These are phyloP conservation scores for Diaporthe sp. DNA, from an alignment of 2,329 filamentous ascomycete genomes.

Conservation along the genomic window DNA sequence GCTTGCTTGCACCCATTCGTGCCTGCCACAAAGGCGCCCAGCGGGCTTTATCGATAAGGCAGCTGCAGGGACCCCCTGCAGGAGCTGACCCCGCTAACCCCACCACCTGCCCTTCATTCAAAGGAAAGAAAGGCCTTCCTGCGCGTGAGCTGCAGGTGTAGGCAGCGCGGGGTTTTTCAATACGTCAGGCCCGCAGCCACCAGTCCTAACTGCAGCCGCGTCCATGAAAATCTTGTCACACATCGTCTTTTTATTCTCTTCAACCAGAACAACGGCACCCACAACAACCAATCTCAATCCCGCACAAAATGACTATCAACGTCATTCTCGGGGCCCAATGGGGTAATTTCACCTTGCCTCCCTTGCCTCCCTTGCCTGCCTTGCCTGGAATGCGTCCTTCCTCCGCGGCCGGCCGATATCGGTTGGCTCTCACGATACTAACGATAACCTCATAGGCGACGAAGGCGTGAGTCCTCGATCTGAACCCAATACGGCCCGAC, in stretches of 20 bases:
- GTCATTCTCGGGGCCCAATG: slow-evolving; percentile 28
- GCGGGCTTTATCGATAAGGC: no score
- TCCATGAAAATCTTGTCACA: slow-evolving; percentile 2
- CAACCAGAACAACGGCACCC: slow-evolving; percentile 12
- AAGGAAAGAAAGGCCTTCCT: no score
- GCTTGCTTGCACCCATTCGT: no score
- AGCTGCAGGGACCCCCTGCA: no score
- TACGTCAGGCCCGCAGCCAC: neutral
- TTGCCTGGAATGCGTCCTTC: slow-evolving; percentile 1
- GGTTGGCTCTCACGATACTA: slow-evolving; percentile 23
- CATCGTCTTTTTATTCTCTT: slow-evolving; percentile 21
- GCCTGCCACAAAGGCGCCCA: no score
- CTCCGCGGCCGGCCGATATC: slow-evolving; percentile 14
- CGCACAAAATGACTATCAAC: slow-evolving; percentile 13
- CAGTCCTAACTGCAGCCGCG: slow-evolving; percentile 3
- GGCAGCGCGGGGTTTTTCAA: neutral
- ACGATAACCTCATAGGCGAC: slow-evolving; percentile 18
- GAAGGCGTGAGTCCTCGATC: slow-evolving; percentile 26
- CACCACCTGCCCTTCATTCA: no score
- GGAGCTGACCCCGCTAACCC: no score
- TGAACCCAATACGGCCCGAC: slow-evolving; percentile 1
- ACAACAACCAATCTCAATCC: neutral
- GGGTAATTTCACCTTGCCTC: slow-evolving; percentile 3
- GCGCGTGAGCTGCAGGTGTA: no score
- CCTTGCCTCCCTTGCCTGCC: neutral